Percentiles rank a stretch among this genome's conserved stretches.
Evolutionary conservation across 129 eudicot species (phyloP).

Genomic region (Saposhnikovia divaricata): DNA sequence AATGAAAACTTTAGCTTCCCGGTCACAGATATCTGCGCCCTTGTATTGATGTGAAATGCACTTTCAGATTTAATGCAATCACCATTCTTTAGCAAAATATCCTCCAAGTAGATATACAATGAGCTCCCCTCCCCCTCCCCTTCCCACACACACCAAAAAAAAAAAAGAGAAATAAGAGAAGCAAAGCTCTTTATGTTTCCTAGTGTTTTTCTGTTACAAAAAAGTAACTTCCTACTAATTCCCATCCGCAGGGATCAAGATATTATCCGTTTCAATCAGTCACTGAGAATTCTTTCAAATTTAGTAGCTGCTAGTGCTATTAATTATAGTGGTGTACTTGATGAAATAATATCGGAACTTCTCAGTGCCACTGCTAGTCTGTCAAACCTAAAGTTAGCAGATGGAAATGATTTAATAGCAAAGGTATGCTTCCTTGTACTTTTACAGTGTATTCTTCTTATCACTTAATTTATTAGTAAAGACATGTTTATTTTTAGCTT

Average conservation of each 20-base stretch:
- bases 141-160: too few relatives aligned
- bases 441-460: not conserved
- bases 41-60: not conserved
- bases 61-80: not conserved
- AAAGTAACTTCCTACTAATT: not conserved
- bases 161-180: too few relatives aligned
- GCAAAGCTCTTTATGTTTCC: too few relatives aligned
- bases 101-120: not conserved
- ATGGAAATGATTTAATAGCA: slow-evolving; percentile 47
- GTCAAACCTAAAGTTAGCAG: slow-evolving; percentile 31
- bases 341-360: slow-evolving; percentile 65
- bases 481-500: not conserved
- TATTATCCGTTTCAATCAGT: slow-evolving; percentile 47
- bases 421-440: slow-evolving; percentile 40
- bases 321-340: slow-evolving; percentile 50
- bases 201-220: not conserved
- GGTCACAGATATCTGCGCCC: not conserved
- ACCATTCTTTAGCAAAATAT: not conserved
- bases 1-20: not conserved
- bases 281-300: slow-evolving; percentile 73
- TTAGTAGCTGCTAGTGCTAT: slow-evolving; percentile 82
- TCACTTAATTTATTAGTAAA: not conserved
- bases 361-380: slow-evolving; percentile 56
- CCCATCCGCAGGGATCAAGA: slow-evolving; percentile 59
- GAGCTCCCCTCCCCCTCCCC: too few relatives aligned